Conservation (phyloP, 176 grass and related monocot genomes). For the Carex cristatella region DNA sequence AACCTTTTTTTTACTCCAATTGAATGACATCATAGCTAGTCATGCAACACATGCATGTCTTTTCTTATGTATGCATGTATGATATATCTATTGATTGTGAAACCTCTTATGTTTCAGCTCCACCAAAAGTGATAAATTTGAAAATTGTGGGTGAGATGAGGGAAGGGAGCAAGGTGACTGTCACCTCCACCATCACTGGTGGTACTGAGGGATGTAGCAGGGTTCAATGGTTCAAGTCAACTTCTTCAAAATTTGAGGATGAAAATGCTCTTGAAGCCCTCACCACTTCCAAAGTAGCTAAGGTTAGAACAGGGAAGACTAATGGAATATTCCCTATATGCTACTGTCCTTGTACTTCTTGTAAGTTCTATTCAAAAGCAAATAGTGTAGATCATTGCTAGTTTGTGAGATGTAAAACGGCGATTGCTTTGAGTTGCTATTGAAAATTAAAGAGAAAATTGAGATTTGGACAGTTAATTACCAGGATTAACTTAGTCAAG, state of each 20-base stretch:
- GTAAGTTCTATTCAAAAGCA: not conserved
- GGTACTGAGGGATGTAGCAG: slow-evolving; percentile 70
- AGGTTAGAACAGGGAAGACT: slow-evolving; percentile 35
- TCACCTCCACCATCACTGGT: slow-evolving; percentile 56
- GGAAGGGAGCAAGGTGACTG: slow-evolving; percentile 85
- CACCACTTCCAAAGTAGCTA: slow-evolving; percentile 76
- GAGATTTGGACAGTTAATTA: not conserved
- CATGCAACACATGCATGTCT: not conserved
- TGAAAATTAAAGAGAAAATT: not conserved
- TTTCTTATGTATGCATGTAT: not conserved
- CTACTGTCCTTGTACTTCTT: slow-evolving; percentile 13
- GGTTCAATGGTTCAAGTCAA: slow-evolving; percentile 96
- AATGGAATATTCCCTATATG: not conserved
- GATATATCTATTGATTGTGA: slow-evolving; percentile 18
- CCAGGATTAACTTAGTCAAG: not conserved
- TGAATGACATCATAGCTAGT: not conserved
- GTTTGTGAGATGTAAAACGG: slow-evolving; percentile 22
- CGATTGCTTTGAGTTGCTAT: not conserved
- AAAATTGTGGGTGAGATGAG: slow-evolving; percentile 70
- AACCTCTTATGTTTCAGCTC: slow-evolving; percentile 47
- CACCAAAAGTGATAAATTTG: slow-evolving; percentile 77
- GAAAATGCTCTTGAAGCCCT: slow-evolving; percentile 74
- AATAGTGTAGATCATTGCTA: slow-evolving; percentile 2
- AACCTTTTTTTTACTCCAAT: not conserved
- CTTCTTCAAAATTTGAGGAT: slow-evolving; percentile 43